Evolutionary conservation across 2,329 filamentous ascomycete species (phyloP).

Genomic region (Stemphylium vesicarium): DNA sequence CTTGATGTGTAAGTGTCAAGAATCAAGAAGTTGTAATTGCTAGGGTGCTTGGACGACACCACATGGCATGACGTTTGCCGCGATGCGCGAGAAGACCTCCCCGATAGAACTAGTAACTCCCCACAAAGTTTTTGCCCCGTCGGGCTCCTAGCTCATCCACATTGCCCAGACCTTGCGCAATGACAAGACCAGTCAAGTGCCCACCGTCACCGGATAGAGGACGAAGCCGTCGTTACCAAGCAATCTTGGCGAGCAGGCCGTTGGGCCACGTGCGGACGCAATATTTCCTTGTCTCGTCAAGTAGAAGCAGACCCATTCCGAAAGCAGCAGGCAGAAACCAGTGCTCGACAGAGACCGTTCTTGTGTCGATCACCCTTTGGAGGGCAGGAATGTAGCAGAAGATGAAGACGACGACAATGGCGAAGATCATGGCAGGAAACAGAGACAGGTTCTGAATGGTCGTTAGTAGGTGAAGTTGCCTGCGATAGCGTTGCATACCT

Average conservation of each 20-base stretch:
- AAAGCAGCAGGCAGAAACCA: constrained; percentile 80
- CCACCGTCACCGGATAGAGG: not conserved
- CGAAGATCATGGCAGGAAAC: constrained; percentile 73
- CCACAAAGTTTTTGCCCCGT: too few relatives aligned
- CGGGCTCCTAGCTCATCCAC: too few relatives aligned
- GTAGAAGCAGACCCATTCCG: constrained; percentile 66
- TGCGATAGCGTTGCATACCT: constrained; percentile 6
- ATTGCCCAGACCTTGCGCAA: too few relatives aligned
- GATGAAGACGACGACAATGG: constrained; percentile 72
- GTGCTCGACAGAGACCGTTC: constrained; percentile 70
- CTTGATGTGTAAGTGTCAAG: not conserved
- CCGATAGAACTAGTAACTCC: too few relatives aligned
- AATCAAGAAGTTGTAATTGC: too few relatives aligned
- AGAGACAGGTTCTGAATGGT: constrained; percentile 66
- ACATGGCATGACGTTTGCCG: too few relatives aligned
- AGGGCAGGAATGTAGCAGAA: constrained; percentile 69
- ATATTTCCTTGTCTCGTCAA: constrained; percentile 73
- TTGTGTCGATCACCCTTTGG: constrained; percentile 66
- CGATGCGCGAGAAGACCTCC: too few relatives aligned
- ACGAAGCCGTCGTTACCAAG: constrained; percentile 61
- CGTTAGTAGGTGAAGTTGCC: not conserved
- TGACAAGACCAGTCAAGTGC: not conserved
- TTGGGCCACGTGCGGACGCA: constrained; percentile 65
- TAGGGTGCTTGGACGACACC: too few relatives aligned
- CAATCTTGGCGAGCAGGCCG: constrained; percentile 64